Percentiles rank a stretch among this genome's conserved stretches.
These are phyloP conservation scores for Isoetes taiwanensis DNA, from an alignment of 75 land plant species.

Conservation along the genomic window DNA sequence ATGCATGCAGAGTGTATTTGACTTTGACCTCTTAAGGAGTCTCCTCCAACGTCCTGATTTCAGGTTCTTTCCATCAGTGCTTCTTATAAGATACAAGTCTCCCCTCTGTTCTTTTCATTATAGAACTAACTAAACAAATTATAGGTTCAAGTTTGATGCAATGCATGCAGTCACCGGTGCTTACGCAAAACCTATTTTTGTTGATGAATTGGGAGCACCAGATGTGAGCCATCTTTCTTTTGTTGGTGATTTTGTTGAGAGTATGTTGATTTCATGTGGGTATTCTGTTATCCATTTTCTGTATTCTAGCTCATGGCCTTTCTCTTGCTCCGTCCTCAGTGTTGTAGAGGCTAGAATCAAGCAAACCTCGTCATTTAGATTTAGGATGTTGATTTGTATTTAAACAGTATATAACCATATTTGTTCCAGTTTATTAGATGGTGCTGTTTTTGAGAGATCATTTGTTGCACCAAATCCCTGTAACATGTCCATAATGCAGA, in stretches of 20 bases:
- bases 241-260: too few relatives aligned
- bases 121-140: background rate
- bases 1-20: slow-evolving; percentile 64
- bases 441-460: too few relatives aligned
- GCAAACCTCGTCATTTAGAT: too few relatives aligned
- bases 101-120: background rate
- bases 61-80: slow-evolving; percentile 29
- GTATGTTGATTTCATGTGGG: too few relatives aligned
- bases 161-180: slow-evolving; percentile 98
- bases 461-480: too few relatives aligned
- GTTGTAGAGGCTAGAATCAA: too few relatives aligned
- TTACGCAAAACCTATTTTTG: slow-evolving; percentile 91
- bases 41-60: slow-evolving; percentile 63
- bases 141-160: slow-evolving; percentile 84
- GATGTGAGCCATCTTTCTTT: slow-evolving; percentile 23
- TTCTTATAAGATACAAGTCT: background rate
- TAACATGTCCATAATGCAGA: slow-evolving; percentile 21
- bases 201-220: slow-evolving; percentile 67
- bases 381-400: too few relatives aligned
- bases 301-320: too few relatives aligned
- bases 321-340: too few relatives aligned
- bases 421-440: too few relatives aligned
- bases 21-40: slow-evolving; percentile 57
- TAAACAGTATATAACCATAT: too few relatives aligned
- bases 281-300: too few relatives aligned